A percentile compares a stretch with the other conserved stretches of the same genome.
Evolutionary conservation across 1,139 yeast species (phyloP).

Genomic region (Kodamaea derodonti): DNA sequence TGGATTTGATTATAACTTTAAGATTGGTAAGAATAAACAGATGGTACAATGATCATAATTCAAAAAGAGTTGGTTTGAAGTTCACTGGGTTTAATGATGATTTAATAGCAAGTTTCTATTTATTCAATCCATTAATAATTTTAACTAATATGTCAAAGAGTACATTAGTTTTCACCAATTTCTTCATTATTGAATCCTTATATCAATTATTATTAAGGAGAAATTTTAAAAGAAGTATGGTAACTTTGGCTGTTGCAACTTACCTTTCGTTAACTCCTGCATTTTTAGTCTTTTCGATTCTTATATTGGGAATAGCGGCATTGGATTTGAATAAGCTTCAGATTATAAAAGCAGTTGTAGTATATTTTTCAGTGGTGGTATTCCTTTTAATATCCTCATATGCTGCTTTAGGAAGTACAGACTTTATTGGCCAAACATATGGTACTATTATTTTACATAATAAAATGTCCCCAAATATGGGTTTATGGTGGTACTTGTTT

Average conservation of each 20-base stretch:
- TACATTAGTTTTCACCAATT: slow-evolving; percentile 57
- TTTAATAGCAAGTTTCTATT: slow-evolving; percentile 57
- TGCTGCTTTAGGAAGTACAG: slow-evolving; percentile 18
- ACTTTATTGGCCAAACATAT: slow-evolving; percentile 60
- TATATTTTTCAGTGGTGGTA: slow-evolving; percentile 24
- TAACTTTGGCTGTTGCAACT: slow-evolving; percentile 58
- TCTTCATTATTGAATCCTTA: slow-evolving; percentile 51
- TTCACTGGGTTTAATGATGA: slow-evolving; percentile 30
- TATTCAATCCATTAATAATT: slow-evolving; percentile 76
- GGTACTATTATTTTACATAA: slow-evolving; percentile 57
- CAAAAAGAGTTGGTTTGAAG: slow-evolving; percentile 13
- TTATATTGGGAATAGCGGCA: slow-evolving; percentile 24
- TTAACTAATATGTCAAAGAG: slow-evolving; percentile 69
- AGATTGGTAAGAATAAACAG: slow-evolving; percentile 37
- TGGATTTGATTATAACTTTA: slow-evolving; percentile 42
- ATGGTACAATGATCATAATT: slow-evolving; percentile 35
- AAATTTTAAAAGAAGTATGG: slow-evolving; percentile 43
- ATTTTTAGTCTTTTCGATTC: slow-evolving; percentile 54
- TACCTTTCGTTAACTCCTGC: slow-evolving; percentile 61
- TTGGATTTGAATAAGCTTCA: slow-evolving; percentile 9
- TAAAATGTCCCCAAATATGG: slow-evolving; percentile 79
- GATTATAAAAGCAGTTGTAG: slow-evolving; percentile 20
- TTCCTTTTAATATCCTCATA: slow-evolving; percentile 35
- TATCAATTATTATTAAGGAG: slow-evolving; percentile 40
- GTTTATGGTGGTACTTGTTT: slow-evolving; percentile 98